Conservation (phyloP, 225 moss, liverwort and hornwort genomes). For the Polytrichum formosum region DNA sequence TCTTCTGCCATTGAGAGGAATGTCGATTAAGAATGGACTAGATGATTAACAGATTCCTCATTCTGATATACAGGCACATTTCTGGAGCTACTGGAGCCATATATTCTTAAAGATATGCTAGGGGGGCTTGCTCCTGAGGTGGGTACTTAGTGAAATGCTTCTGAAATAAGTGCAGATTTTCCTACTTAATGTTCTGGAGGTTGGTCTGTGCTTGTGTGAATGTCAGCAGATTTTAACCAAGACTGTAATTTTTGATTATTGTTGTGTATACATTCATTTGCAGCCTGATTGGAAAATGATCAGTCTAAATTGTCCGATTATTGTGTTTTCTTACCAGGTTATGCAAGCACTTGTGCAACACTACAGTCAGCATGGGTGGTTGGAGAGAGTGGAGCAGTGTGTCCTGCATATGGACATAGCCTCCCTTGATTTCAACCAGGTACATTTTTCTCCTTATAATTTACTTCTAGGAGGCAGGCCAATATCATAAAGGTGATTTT, state of each 20-base stretch:
- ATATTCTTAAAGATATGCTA: slow-evolving; percentile 95
- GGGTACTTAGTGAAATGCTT: background rate
- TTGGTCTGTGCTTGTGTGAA: no score
- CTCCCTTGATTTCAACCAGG: slow-evolving; percentile 99
- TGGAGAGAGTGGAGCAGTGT: slow-evolving; percentile 98
- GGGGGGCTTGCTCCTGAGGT: slow-evolving; percentile 96
- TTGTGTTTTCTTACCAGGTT: slow-evolving; percentile 40
- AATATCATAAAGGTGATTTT: no score
- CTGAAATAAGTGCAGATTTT: no score
- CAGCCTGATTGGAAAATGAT: no score
- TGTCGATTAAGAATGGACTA: no score
- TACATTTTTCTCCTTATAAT: slow-evolving; percentile 11
- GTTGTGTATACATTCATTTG: no score
- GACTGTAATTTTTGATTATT: no score
- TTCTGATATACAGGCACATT: slow-evolving; percentile 67
- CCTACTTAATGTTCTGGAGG: no score
- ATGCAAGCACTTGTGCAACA: slow-evolving; percentile 99
- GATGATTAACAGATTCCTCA: background rate
- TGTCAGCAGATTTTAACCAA: no score
- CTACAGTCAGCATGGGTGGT: slow-evolving; percentile 92
- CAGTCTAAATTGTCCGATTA: no score
- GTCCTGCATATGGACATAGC: slow-evolving; percentile 98
- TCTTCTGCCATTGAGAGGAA: no score
- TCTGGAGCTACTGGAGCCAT: slow-evolving; percentile 96
- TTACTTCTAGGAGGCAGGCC: no score